Conservation (phyloP, 257 asterid genomes). For the Osmanthus fragrans region DNA sequence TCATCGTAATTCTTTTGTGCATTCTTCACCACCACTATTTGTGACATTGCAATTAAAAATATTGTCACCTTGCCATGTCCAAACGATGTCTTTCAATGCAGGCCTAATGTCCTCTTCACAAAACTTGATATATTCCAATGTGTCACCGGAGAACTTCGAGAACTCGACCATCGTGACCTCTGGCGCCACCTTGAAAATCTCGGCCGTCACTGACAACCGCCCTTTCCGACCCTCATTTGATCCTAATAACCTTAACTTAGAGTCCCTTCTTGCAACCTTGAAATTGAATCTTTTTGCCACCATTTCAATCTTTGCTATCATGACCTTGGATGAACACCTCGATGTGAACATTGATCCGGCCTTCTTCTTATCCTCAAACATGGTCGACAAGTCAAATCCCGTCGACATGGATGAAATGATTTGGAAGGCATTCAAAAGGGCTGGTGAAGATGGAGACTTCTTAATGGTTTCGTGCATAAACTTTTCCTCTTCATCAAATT, state of each 20-base stretch:
- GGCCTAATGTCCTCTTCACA: conserved; percentile 44
- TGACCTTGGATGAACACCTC: conserved; percentile 37
- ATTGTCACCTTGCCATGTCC: conserved; percentile 42
- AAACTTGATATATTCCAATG: conserved; percentile 40
- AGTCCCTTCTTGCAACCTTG: conserved; percentile 36
- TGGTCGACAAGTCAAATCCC: conserved; percentile 31
- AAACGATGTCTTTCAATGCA: conserved; percentile 41
- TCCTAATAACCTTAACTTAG: conserved; percentile 35
- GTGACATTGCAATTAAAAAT: neutral
- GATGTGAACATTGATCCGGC: conserved; percentile 35
- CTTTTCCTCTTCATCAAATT: conserved; percentile 31
- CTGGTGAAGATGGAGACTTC: conserved; percentile 43
- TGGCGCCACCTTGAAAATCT: conserved; percentile 52
- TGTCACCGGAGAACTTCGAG: conserved; percentile 43
- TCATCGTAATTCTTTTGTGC: conserved; percentile 3
- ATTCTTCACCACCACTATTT: neutral
- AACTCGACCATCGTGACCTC: conserved; percentile 51
- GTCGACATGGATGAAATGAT: conserved; percentile 39
- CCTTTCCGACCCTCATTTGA: conserved; percentile 36
- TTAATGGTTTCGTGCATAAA: conserved; percentile 18
- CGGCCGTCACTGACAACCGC: conserved; percentile 28
- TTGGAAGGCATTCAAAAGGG: conserved; percentile 39
- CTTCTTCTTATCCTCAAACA: conserved; percentile 29
- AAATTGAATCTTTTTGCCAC: conserved; percentile 33
- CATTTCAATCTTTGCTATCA: conserved; percentile 31